These are phyloP conservation scores for Cymbopogon citratus DNA, from an alignment of 176 grass and related monocot genomes.

Conservation along the genomic window DNA sequence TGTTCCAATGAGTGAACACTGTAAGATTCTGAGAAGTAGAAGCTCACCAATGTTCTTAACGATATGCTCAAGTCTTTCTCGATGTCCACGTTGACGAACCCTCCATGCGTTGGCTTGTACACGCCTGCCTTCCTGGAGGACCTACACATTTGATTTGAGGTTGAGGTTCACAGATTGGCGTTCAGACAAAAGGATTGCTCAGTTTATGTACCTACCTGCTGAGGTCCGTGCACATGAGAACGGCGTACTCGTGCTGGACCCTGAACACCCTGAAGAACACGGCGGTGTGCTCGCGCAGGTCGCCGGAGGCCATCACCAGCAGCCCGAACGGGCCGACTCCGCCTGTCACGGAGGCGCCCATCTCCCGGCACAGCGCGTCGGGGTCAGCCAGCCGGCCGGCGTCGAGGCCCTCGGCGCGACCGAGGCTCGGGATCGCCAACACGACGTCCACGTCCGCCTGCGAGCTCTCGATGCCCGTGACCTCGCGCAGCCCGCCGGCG, in stretches of 20 bases:
- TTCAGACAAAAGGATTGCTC: background rate
- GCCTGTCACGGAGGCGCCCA: conserved; percentile 16
- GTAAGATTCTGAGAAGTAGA: background rate
- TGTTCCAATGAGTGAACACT: no score
- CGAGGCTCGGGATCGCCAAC: conserved; percentile 39
- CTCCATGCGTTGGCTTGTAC: conserved; percentile 43
- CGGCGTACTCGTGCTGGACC: conserved; percentile 14
- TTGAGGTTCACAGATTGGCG: background rate
- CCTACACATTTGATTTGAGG: conserved; percentile 4
- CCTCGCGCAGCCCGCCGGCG: conserved; percentile 23
- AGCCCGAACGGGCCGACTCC: conserved; percentile 59
- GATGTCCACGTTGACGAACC: conserved; percentile 49
- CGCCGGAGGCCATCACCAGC: conserved; percentile 42
- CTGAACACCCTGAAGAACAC: conserved; percentile 58
- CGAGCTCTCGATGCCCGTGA: conserved; percentile 30
- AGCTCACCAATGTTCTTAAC: conserved; percentile 61
- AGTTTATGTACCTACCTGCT: conserved; percentile 43
- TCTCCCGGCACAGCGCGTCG: conserved; percentile 31
- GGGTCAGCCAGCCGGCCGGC: conserved; percentile 31
- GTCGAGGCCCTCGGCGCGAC: conserved; percentile 31
- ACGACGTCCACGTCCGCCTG: conserved; percentile 60
- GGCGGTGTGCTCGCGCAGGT: conserved; percentile 47
- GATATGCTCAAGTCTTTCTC: conserved; percentile 49
- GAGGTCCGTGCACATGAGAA: conserved; percentile 68
- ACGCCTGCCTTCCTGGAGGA: conserved; percentile 41